These are phyloP conservation scores for Meyerozyma guilliermondii DNA, from an alignment of 1,139 yeast genomes.

Conservation along the genomic window DNA sequence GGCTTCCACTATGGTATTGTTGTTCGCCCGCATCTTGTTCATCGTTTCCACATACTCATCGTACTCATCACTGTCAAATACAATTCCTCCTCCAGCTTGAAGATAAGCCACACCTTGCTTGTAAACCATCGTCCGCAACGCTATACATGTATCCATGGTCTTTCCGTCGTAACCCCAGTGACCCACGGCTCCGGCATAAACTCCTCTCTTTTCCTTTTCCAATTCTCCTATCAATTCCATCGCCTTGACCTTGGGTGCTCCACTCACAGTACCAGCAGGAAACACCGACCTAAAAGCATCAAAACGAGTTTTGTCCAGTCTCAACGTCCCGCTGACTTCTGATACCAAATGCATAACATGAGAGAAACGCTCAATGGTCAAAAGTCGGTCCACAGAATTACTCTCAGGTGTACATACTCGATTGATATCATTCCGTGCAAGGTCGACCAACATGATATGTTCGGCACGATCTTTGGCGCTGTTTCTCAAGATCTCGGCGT, in stretches of 20 bases:
- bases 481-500: slow-evolving; percentile 70
- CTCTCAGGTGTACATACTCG: slow-evolving; percentile 86
- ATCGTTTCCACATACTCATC: slow-evolving; percentile 95
- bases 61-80: slow-evolving; percentile 87
- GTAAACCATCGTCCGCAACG: slow-evolving; percentile 91
- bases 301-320: slow-evolving; percentile 80
- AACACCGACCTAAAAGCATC: slow-evolving; percentile 96
- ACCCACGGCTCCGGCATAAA: slow-evolving; percentile 99
- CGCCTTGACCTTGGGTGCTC: slow-evolving; percentile 95
- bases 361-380: slow-evolving; percentile 90
- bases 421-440: slow-evolving; percentile 93
- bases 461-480: slow-evolving; percentile 93
- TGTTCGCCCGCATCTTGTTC: slow-evolving; percentile 95
- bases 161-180: slow-evolving; percentile 93
- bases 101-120: slow-evolving; percentile 87
- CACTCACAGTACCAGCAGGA: slow-evolving; percentile 98
- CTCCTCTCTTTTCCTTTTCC: slow-evolving; percentile 90
- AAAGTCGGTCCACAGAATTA: slow-evolving; percentile 79
- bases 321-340: slow-evolving; percentile 86
- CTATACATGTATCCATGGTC: slow-evolving; percentile 96
- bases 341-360: slow-evolving; percentile 96
- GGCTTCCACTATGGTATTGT: slow-evolving; percentile 83
- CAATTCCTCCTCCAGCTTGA: slow-evolving; percentile 99
- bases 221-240: slow-evolving; percentile 91
- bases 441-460: slow-evolving; percentile 96